phyloP scores from a whole-genome alignment of 139 green algal genomes.

The Eudorina sp. region DNA sequence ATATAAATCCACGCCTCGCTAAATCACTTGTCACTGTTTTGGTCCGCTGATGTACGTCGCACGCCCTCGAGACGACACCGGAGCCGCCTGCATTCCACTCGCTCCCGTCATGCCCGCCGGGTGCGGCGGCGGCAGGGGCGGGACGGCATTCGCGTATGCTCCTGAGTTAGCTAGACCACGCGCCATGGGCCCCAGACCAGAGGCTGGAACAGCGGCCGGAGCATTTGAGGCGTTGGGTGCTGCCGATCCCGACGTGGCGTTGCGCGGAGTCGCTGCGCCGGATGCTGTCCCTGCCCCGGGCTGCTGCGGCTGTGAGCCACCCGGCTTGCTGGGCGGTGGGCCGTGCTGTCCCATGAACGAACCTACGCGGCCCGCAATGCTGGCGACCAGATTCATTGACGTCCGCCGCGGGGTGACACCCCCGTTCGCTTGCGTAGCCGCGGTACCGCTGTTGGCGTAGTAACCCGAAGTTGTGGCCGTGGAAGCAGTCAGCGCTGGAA shows the following conservation, averaged over 20 bases:
- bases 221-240: neutral
- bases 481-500: neutral
- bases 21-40: neutral
- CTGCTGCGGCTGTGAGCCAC: neutral
- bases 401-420: constrained; percentile 30
- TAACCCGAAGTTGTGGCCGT: neutral
- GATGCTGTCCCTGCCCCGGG: neutral
- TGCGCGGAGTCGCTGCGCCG: neutral
- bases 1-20: too few species aligned
- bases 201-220: too few species aligned
- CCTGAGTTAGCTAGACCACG: neutral
- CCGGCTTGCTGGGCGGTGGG: neutral
- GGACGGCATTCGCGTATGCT: neutral
- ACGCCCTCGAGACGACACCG: neutral
- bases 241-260: neutral
- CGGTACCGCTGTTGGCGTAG: neutral
- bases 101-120: neutral
- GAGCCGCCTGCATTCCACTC: neutral
- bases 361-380: constrained; percentile 5
- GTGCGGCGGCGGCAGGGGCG: constrained; percentile 36
- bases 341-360: constrained; percentile 17
- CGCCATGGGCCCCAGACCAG: constrained; percentile 32
- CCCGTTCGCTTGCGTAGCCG: neutral
- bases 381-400: neutral
- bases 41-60: neutral